Conservation (phyloP, 139 green algal genomes). For the Limnomonas spitsbergensis region DNA sequence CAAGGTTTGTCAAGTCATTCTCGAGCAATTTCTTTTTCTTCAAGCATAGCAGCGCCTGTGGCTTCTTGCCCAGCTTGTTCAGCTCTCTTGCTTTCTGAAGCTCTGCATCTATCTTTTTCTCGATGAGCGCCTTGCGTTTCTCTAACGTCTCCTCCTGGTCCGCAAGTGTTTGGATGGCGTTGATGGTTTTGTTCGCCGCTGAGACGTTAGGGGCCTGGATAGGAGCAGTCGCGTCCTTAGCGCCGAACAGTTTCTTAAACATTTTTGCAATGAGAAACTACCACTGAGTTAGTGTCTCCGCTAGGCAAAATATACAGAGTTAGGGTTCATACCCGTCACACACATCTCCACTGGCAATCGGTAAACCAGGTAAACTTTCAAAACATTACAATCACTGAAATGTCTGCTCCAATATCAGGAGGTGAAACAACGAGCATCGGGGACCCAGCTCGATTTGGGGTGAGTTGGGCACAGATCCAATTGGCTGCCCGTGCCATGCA, state of each 20-base stretch:
- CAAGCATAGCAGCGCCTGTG: slow-evolving; percentile 23
- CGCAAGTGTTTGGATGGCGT: slow-evolving; percentile 10
- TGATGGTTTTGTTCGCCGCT: slow-evolving; percentile 10
- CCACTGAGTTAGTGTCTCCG: not conserved
- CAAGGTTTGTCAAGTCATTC: slow-evolving; percentile 69
- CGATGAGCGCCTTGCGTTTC: slow-evolving; percentile 82
- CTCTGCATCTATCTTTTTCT: slow-evolving; percentile 81
- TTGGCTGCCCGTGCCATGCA: no score
- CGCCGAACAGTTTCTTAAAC: slow-evolving; percentile 22
- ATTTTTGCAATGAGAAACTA: slow-evolving; percentile 9
- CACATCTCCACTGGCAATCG: not conserved
- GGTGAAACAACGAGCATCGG: slow-evolving; percentile 45
- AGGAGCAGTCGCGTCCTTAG: not conserved
- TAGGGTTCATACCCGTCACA: not conserved
- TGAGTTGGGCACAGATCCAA: no score
- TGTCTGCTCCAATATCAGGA: slow-evolving; percentile 34
- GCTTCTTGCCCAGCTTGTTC: slow-evolving; percentile 82
- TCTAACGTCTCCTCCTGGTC: slow-evolving; percentile 89
- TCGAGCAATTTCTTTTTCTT: slow-evolving; percentile 89
- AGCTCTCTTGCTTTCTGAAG: slow-evolving; percentile 82
- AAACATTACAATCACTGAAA: not conserved
- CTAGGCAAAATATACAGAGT: not conserved
- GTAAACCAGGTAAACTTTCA: not conserved
- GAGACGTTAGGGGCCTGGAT: not conserved
- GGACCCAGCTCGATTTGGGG: no score